phyloP scores from a whole-genome alignment of 2,329 filamentous ascomycete genomes.

The Arachnopeziza araneosa region DNA sequence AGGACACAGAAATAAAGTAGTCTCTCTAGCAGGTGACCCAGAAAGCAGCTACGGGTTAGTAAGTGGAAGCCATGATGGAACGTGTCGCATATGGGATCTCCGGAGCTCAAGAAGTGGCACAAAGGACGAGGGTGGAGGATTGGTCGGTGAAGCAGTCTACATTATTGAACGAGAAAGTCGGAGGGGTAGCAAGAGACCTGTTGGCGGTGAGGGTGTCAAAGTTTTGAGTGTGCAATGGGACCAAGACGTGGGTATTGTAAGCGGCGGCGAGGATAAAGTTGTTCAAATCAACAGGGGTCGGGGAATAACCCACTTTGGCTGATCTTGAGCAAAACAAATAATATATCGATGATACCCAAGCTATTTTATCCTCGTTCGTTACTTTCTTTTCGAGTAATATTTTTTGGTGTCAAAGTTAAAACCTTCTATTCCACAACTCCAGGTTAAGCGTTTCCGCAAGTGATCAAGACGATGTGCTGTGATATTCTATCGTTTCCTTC shows the following conservation, averaged over 20 bases:
- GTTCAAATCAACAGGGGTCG: constrained; percentile 71
- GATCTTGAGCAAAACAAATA: no score
- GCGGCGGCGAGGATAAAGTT: constrained; percentile 86
- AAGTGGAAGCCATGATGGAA: constrained; percentile 87
- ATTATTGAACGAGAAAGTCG: constrained; percentile 69
- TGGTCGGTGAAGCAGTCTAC: constrained; percentile 69
- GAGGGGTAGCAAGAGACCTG: constrained; percentile 54
- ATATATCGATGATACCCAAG: no score
- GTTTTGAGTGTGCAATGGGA: constrained; percentile 90
- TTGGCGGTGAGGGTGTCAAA: constrained; percentile 79
- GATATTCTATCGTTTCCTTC: no score
- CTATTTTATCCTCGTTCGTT: no score
- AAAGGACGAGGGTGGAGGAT: constrained; percentile 51
- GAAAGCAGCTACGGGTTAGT: constrained; percentile 74
- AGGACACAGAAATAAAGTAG: constrained; percentile 75
- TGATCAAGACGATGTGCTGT: no score
- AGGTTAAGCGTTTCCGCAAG: no score
- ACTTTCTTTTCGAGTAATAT: no score
- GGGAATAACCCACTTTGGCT: constrained; percentile 20
- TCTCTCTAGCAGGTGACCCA: constrained; percentile 44
- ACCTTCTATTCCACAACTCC: no score
- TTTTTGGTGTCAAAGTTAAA: no score
- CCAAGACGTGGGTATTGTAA: constrained; percentile 78
- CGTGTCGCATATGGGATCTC: constrained; percentile 90
- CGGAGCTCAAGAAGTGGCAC: constrained; percentile 58